A percentile compares a stretch with the other conserved stretches of the same genome.
phyloP scores from a whole-genome alignment of 305 asterid species.

The Fraxinus platypoda region DNA sequence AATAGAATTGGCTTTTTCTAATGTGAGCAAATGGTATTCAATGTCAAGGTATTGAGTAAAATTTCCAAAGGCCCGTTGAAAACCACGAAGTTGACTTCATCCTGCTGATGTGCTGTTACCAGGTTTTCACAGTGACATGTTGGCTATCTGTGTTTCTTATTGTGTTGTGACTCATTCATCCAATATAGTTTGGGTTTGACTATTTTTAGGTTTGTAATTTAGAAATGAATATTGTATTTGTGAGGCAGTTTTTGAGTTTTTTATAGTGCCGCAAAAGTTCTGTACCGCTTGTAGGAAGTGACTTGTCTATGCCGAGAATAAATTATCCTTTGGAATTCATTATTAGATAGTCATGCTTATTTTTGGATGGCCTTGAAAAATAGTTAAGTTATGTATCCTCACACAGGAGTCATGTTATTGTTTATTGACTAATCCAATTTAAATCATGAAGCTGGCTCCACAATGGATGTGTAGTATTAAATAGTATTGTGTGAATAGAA shows the following conservation, averaged over 20 bases:
- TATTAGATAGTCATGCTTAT: neutral
- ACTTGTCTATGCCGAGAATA: neutral
- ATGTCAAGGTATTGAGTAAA: too few relatives aligned
- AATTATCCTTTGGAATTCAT: neutral
- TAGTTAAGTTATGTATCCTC: neutral
- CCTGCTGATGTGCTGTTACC: too few relatives aligned
- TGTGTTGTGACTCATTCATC: constrained; percentile 3
- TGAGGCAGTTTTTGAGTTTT: neutral
- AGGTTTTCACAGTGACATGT: too few relatives aligned
- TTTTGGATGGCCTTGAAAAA: neutral
- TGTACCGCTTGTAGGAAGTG: neutral
- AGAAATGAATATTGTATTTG: neutral
- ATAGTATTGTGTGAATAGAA: too few relatives aligned
- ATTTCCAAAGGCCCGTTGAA: too few relatives aligned
- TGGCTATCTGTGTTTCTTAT: too few relatives aligned
- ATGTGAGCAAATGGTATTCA: too few relatives aligned
- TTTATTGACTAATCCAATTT: too few relatives aligned
- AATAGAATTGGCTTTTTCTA: too few relatives aligned
- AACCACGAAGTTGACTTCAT: too few relatives aligned
- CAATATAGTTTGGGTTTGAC: constrained; percentile 7
- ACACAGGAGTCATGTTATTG: neutral
- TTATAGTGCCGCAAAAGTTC: constrained; percentile 3
- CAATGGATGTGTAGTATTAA: too few relatives aligned
- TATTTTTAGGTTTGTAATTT: constrained; percentile 26
- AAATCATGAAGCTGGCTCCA: too few relatives aligned